Base-by-base conservation (phyloP, 2,329 filamentous ascomycete genomes). In the Calonectria ilicicola region DNA sequence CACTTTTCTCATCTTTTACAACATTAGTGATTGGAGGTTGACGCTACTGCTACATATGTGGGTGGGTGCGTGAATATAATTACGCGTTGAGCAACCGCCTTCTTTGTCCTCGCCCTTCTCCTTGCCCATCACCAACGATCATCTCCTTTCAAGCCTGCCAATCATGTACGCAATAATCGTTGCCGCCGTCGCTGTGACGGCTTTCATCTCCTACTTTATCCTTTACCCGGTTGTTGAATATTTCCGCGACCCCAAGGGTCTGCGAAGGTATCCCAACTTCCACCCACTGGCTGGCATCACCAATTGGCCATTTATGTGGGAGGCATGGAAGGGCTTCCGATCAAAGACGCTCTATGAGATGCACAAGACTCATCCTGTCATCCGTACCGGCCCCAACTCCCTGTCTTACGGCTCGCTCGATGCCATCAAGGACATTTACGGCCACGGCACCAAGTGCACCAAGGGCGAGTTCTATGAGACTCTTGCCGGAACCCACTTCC, bases 401-500 rank as follows among this genome's bases (percentile, higher is more conserved):
- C 76, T 83, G 19, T 80, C 79, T 0, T 80, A 78, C 29, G 73
- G 75, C 5, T 75, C 74, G 0, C 65, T 73, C 2, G 72, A 74
- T 8, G 79, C 79, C 17, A 76, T 80, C 47, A 80, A 78, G 26
- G 75, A 79, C 85, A 68, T 90, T 82, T 74, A 86, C 51, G 80
- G 79, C 27, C 87, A 90, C 72, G 86, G 85, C 53, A 86, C 88
- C 2, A 84, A 84, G 32, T 89, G 87, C 74, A 83, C 81, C 46
- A 90, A 90, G 76, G 88, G 88, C 26, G 80, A 80, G 2, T 85
- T 84, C n/a, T 90, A 90, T 70, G 73, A 82, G 12, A 77, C 85
- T 27, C 82, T 84, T 0, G 82, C 87, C 0, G 87, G 88, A 3
- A 84, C 85, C 0, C 88, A 90, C 77, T 87, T 81, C 74, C 86